Base-by-base conservation (phyloP, 1,284 basidiomycete genomes). In the Abortiporus biennis region DNA sequence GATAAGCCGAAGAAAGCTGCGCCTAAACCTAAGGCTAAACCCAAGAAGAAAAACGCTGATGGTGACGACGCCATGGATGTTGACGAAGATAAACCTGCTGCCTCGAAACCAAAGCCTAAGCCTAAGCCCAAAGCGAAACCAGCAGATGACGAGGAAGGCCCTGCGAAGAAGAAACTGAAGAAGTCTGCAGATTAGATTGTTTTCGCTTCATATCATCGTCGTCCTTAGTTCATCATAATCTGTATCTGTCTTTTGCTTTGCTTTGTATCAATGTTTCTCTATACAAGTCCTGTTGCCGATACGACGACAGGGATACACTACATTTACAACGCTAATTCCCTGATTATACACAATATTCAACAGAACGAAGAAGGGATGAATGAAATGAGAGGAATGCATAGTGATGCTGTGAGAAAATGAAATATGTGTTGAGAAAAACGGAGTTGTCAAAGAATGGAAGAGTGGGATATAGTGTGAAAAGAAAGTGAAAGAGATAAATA, bases 131-230 rank as follows among this genome's bases (percentile, higher is more conserved):
- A 67, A 53, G 58, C 65, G 16, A 71, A 63, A 52, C 27, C 27
- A 9, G 27, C 27, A 29, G 67, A 60, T 17, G 66, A 63, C 5
- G 69, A 72, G 27, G 75, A 72, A 2, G 80, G 74, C 36, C 84
- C 80, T 6, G 76, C 68, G 12, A 83, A 81, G 65, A 87, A 88
- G 67, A 88, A 87, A 62, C 59, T 62, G 40, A 86, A 84, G 67
- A 67, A 51, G 43, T 39, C 52, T 1, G 43, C 39, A 4, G 58
- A 62, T 33, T 64, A 53, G 52, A 22, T 17, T 21, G 23, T 20
- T 32, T 35, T 36, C 13, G 23, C 34, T 27, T 31, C 39, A 17
- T 35, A n/a, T n/a, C n/a, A n/a, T 38, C 25, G 6, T 4, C 22
- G 29, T 20, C 17, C 6, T 42, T 34, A 34, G 1, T 25, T 36